Percentiles rank a stretch among this genome's conserved stretches.
phyloP scores from a whole-genome alignment of 345 rosid species.

The Eucalyptus polybractea region DNA sequence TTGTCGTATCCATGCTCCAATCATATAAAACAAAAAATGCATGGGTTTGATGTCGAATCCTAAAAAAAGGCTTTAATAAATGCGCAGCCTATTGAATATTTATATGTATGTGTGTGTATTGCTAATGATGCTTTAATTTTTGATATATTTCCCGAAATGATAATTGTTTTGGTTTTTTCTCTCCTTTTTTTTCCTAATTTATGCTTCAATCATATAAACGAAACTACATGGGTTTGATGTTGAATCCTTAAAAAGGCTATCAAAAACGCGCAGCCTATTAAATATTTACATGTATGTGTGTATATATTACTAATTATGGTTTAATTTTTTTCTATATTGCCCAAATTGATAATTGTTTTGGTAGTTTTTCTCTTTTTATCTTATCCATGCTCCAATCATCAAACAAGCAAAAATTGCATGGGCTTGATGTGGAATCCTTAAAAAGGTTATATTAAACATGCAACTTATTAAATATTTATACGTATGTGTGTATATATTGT shows the following conservation, averaged over 20 bases:
- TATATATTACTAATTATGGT: background rate
- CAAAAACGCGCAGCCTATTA: background rate
- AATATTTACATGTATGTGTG: background rate
- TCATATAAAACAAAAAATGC: background rate
- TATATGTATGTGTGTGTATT: background rate
- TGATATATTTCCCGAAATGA: background rate
- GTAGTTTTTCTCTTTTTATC: background rate
- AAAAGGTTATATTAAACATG: too few relatives aligned
- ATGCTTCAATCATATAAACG: background rate
- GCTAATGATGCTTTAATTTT: background rate
- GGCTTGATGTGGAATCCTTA: background rate
- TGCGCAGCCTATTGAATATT: background rate
- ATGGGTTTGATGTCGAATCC: background rate
- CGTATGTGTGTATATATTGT: background rate
- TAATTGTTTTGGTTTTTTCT: background rate
- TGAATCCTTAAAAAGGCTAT: background rate
- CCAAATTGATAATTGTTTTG: background rate
- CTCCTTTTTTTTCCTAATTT: background rate
- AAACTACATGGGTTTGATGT: background rate
- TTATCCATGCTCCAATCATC: background rate
- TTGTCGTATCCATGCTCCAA: background rate
- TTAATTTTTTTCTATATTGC: background rate
- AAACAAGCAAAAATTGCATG: background rate
- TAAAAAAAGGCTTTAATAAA: background rate
- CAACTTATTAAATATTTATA: background rate